Conservation (phyloP, 352 stramenopile genomes). For the Phytopythium kandeliae region DNA sequence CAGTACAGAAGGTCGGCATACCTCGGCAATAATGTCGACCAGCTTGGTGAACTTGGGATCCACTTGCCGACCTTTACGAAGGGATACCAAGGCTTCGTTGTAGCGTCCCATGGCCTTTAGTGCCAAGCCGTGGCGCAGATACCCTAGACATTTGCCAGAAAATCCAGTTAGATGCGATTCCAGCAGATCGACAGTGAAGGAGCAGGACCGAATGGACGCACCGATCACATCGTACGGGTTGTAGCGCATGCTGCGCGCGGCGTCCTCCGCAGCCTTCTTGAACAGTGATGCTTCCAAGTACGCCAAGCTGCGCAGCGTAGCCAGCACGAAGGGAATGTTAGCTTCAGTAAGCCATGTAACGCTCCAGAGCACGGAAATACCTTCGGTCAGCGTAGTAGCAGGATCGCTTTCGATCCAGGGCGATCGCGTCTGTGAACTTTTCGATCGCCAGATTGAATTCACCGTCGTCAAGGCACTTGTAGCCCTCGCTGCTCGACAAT, state of each 20-base stretch:
- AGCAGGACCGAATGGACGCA: constrained; percentile 2
- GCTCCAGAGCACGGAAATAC: constrained; percentile 12
- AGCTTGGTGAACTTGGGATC: constrained; percentile 70
- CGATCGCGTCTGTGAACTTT: constrained; percentile 92
- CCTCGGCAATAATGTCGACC: constrained; percentile 42
- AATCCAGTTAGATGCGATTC: not conserved
- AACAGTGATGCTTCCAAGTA: constrained; percentile 59
- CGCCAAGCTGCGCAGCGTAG: constrained; percentile 35
- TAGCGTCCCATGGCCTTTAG: constrained; percentile 82
- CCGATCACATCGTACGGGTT: constrained; percentile 93
- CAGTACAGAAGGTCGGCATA: constrained; percentile 10
- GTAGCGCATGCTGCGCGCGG: constrained; percentile 86
- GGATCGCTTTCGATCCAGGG: constrained; percentile 80
- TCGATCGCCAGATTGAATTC: constrained; percentile 88
- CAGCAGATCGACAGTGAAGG: too few relatives aligned
- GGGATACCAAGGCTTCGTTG: constrained; percentile 53
- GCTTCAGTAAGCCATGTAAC: not conserved
- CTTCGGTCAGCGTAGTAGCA: constrained; percentile 92
- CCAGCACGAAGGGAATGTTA: not conserved
- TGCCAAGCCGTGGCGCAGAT: constrained; percentile 90
- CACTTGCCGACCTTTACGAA: constrained; percentile 66
- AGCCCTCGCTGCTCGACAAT: constrained; percentile 65
- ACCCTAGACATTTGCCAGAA: constrained; percentile 30
- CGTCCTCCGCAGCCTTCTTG: constrained; percentile 87
- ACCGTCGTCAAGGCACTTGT: constrained; percentile 86